Conservation (phyloP, 2,329 filamentous ascomycete species). For the Bisporella sp. region DNA sequence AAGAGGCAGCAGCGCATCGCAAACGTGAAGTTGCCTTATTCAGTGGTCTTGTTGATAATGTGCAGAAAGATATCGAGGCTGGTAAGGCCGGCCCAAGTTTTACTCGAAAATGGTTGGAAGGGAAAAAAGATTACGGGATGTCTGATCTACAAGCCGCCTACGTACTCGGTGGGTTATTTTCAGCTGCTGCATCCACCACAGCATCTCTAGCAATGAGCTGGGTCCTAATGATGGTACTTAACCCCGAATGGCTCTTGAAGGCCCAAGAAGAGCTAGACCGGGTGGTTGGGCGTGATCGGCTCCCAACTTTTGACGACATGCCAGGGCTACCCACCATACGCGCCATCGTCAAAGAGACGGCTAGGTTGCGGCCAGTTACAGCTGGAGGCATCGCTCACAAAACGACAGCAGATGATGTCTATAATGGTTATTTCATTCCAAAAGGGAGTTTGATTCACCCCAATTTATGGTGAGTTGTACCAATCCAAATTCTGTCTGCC, state of each 20-base stretch:
- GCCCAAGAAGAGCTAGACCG: slow-evolving; percentile 36
- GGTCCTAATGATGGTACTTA: slow-evolving; percentile 13
- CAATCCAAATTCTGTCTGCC: no score
- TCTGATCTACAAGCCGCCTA: slow-evolving; percentile 22
- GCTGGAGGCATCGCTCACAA: slow-evolving; percentile 47
- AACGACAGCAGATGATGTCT: slow-evolving; percentile 45
- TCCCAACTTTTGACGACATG: slow-evolving; percentile 41
- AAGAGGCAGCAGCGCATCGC: slow-evolving; percentile 11
- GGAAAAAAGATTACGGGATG: slow-evolving; percentile 14
- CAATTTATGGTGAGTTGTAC: slow-evolving; percentile 20
- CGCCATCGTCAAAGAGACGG: slow-evolving; percentile 38
- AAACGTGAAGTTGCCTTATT: slow-evolving; percentile 14
- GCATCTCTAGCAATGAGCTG: slow-evolving; percentile 21
- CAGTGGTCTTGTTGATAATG: slow-evolving; percentile 21
- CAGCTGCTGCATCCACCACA: slow-evolving; percentile 31
- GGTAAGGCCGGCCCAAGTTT: slow-evolving; percentile 24
- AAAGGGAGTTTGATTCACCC: slow-evolving; percentile 36
- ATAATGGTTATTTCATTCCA: slow-evolving; percentile 21
- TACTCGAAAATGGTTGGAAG: slow-evolving; percentile 20
- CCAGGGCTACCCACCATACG: slow-evolving; percentile 35
- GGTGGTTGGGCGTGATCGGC: slow-evolving; percentile 37
- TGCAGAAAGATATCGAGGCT: slow-evolving; percentile 15
- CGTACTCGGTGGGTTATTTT: slow-evolving; percentile 27
- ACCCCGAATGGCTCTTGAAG: slow-evolving; percentile 5
- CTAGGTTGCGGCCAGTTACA: slow-evolving; percentile 38